Evolutionary conservation across 225 moss, liverwort and hornwort species (phyloP).

Genomic region (Physcomitrellopsis africana): DNA sequence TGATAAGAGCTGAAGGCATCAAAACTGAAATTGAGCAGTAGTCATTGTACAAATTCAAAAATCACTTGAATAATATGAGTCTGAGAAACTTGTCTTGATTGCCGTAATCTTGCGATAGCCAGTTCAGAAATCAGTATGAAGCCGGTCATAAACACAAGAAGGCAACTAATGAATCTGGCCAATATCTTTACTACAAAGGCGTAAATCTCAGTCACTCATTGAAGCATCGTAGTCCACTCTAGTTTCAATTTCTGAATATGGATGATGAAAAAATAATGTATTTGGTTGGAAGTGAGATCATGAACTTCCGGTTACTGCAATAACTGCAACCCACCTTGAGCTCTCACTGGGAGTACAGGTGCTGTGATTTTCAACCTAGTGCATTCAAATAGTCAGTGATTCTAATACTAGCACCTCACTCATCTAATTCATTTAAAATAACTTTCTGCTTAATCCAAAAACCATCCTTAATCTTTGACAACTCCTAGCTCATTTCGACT

Average conservation of each 20-base stretch:
- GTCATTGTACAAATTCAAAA: conserved; percentile 35
- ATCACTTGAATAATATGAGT: conserved; percentile 14
- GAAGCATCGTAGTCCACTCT: background rate
- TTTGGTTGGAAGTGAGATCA: background rate
- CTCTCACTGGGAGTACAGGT: background rate
- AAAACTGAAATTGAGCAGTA: conserved; percentile 60
- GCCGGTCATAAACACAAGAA: background rate
- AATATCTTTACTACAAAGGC: conserved; percentile 26
- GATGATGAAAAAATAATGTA: background rate
- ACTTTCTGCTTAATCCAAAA: conserved; percentile 72
- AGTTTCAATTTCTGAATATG: background rate
- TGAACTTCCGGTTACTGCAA: background rate
- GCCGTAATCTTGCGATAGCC: background rate
- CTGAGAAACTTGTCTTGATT: background rate
- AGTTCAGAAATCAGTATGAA: background rate
- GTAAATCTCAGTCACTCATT: conserved; percentile 13
- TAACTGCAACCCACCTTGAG: conserved; percentile 5
- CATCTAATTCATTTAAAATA: conserved; percentile 76
- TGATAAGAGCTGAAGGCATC: conserved; percentile 48
- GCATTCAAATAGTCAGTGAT: background rate
- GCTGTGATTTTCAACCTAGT: background rate
- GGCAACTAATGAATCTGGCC: background rate
- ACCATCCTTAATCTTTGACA: conserved; percentile 77
- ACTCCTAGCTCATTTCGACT: conserved; percentile 72
- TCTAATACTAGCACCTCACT: conserved; percentile 64